Evolutionary conservation across 257 asterid genomes (phyloP), one percentile per base, ranked within the genome.

Genomic region (Nyctanthes arbortristis): DNA sequence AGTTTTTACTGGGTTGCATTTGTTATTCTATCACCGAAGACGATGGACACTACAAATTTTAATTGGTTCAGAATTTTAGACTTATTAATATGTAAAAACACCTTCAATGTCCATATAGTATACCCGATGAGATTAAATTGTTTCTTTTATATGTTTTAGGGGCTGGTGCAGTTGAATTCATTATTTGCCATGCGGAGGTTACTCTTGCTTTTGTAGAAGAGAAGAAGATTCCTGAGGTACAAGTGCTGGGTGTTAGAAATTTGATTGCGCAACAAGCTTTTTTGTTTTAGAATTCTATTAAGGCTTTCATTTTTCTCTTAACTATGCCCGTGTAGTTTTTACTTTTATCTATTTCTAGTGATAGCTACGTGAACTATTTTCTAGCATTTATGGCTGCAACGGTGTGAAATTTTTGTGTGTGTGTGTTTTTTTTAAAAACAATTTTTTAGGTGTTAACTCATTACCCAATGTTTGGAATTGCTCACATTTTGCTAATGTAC

Each of bases 171-270:
- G 73, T 94, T 33, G 97, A 94, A 79, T 94, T 87, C 81, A 86
- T 94, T 78, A 86, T 94, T 36, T 87, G 92, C 80, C 99, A 94
- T 81, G 97, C 99, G 4, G 99, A 94, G 86, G 83, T 94, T 76
- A 36, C 81, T 78, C 82, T 91, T 68, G 84, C 96, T 79, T 94
- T 94, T 78, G 91, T 86, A 25, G 97, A 94, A 82, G 99, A 89
- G 79, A 94, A 87, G 78, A 94, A 94, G 69, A 73, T 94, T 55
- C 74, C 94, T 0, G 99, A 89, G 97, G 99, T 94, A 72, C 32
- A 33, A 37, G 66, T 73, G 45, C 66, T 13, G 67, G 25, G 37
- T 61, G 11, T 16, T 37, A 39, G 61, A n/a, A 35, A 62, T 65
- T 69, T 47, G 33, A 52, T 33, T 58, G 28, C 27, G 6, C 34